Percentiles rank a stretch among this genome's conserved stretches.
Conservation (phyloP, 129 eudicot species). For the Tanacetum coccineum region DNA sequence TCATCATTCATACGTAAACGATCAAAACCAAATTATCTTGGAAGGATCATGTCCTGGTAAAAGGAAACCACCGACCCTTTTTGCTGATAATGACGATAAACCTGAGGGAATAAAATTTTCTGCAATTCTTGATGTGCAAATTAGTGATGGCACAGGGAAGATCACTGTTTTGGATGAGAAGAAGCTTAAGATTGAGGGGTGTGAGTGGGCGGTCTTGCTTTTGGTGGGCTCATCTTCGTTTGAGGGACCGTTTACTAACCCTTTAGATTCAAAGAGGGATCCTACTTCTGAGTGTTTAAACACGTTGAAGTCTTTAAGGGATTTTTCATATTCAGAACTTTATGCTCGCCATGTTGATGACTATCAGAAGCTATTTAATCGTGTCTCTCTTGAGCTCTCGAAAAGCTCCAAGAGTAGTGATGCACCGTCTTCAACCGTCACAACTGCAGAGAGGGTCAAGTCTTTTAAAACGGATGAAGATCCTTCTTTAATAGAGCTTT, state of each 20-base stretch:
- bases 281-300: conserved; percentile 49
- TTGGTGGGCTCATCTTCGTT: conserved; percentile 76
- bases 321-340: conserved; percentile 56
- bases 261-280: conserved; percentile 62
- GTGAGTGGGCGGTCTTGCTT: conserved; percentile 61
- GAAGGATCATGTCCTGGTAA: conserved; percentile 69
- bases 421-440: conserved; percentile 19
- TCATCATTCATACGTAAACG: conserved; percentile 48
- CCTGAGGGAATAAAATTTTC: conserved; percentile 61
- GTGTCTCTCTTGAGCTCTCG: conserved; percentile 70
- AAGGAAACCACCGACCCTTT: conserved; percentile 37
- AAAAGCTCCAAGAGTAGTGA: conserved; percentile 38
- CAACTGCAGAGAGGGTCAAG: conserved; percentile 73
- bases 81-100: conserved; percentile 17
- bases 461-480: conserved; percentile 71
- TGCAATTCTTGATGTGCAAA: conserved; percentile 58
- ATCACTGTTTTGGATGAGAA: conserved; percentile 49
- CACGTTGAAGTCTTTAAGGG: conserved; percentile 35
- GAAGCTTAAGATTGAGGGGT: conserved; percentile 54
- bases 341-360: conserved; percentile 72
- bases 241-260: conserved; percentile 65
- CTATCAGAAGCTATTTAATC: conserved; percentile 73
- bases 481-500: conserved; percentile 79
- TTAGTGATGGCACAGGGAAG: conserved; percentile 34
- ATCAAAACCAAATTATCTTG: conserved; percentile 66